Base-by-base conservation (phyloP, 2,329 filamentous ascomycete species). In the Sporothrix phasma region DNA sequence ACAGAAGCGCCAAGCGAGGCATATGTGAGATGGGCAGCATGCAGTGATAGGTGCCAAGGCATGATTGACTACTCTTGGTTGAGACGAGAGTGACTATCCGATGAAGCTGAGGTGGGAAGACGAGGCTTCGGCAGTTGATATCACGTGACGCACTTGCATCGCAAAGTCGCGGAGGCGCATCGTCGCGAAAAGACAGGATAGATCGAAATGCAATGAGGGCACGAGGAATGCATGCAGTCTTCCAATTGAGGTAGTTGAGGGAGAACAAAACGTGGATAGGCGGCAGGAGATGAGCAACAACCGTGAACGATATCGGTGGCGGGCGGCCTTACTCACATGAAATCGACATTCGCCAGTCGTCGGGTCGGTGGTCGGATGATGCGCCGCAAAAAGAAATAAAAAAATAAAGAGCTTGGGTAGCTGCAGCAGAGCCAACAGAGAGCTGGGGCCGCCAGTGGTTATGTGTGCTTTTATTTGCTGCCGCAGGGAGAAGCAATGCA, bases 391-490 rank as follows among this genome's bases (percentile, higher is more conserved):
- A 61, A 34, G 8, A 61, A 49, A 39, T n/a, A 49, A 39, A 24
- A 22, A 47, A 46, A 37, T 31, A 51, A 31, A 62, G 15, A 41
- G 60, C 45, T 51, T 43, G 45, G 19, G 31, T 22, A 60, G 56
- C 56, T 58, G 22, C 34, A 54, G 51, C 31, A 54, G 34, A 39
- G 51, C 31, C 49, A 24, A 11, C 26, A 15, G 53, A 56, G 22
- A 39, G 53, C 53, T 56, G 53, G 53, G 34, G 34, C 34, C 54
- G 54, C 54, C 54, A 41, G 54, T 58, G 54, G 37, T 43, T 46
- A 31, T 60, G 56, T 45, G 39, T 60, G 24, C 56, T 60, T 60
- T 60, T 60, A 60, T 60, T 60, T 60, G 26, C 56, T 45, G 56
- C 56, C 39, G 56, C 46, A 43, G 37, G 22, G 31, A 11, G 26